These are phyloP conservation scores for Mucor plumbeus DNA, from an alignment of 371 early-diverging fungal species.

Conservation along the genomic window DNA sequence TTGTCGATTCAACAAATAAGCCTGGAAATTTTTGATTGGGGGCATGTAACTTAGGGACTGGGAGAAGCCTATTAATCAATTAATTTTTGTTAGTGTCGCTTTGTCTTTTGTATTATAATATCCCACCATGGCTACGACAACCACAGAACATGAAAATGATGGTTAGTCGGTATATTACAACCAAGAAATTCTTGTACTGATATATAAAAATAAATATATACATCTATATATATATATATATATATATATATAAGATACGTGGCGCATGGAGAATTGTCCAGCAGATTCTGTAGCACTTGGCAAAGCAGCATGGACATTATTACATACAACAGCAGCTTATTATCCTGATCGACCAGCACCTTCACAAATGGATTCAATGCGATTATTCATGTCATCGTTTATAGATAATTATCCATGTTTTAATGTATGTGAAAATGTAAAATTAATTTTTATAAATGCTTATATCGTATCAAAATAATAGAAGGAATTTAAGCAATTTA, in stretches of 20 bases:
- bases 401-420: slow-evolving; percentile 95
- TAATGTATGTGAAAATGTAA: slow-evolving; percentile 37
- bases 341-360: slow-evolving; percentile 90
- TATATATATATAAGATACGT: slow-evolving; percentile 5
- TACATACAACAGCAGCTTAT: slow-evolving; percentile 98
- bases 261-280: slow-evolving; percentile 69
- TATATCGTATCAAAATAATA: neutral
- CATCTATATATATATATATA: too few species aligned
- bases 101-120: too few species aligned
- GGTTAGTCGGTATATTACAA: neutral
- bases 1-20: too few species aligned
- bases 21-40: too few species aligned
- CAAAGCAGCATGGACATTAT: slow-evolving; percentile 94
- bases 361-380: slow-evolving; percentile 79
- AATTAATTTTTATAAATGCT: neutral
- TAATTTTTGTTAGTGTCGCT: too few species aligned
- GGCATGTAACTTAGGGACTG: too few species aligned
- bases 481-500: slow-evolving; percentile 71
- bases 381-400: slow-evolving; percentile 73
- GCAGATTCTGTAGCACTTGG: slow-evolving; percentile 86
- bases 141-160: neutral
- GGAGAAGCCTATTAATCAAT: too few species aligned
- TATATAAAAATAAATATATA: too few species aligned
- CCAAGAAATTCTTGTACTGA: neutral
- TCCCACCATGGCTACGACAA: neutral